Evolutionary conservation across 2,329 filamentous ascomycete species (phyloP).

Genomic region (Thermoascus crustaceus): DNA sequence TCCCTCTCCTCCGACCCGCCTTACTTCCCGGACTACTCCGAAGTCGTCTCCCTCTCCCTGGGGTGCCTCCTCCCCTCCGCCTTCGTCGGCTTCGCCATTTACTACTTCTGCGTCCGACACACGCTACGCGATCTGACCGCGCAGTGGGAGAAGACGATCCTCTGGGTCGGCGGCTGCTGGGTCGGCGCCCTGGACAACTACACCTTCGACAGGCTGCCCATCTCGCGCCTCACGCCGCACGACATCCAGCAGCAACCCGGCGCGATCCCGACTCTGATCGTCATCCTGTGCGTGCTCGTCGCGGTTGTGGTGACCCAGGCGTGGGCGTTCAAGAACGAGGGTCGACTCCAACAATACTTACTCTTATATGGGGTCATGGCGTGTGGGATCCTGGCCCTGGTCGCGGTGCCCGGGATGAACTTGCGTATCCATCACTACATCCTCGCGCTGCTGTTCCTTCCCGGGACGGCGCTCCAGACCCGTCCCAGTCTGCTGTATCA

Average conservation of each 20-base stretch:
- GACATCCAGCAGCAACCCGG: conserved; percentile 54
- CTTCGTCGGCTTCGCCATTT: conserved; percentile 51
- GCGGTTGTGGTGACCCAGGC: conserved; percentile 48
- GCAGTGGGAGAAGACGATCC: conserved; percentile 52
- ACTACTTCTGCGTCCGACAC: conserved; percentile 45
- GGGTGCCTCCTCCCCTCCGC: conserved; percentile 52
- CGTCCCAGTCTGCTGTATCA: conserved; percentile 52
- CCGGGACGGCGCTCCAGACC: conserved; percentile 52
- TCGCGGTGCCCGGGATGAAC: conserved; percentile 50
- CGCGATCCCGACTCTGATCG: conserved; percentile 49
- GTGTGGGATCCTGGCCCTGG: conserved; percentile 42
- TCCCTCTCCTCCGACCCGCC: conserved; percentile 54
- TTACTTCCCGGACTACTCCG: conserved; percentile 45
- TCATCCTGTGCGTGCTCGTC: conserved; percentile 44
- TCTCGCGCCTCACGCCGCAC: conserved; percentile 54
- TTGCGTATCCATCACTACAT: conserved; percentile 59
- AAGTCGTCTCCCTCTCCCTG: conserved; percentile 46
- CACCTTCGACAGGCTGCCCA: conserved; percentile 55
- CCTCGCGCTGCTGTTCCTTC: conserved; percentile 49
- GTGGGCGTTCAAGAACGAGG: conserved; percentile 49
- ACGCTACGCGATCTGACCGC: conserved; percentile 45
- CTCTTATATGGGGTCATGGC: conserved; percentile 39
- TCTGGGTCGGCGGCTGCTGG: conserved; percentile 55
- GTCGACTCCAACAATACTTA: conserved; percentile 46
- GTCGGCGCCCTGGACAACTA: conserved; percentile 55